A percentile compares a stretch with the other conserved stretches of the same genome.
Evolutionary conservation across 441 rosid species (phyloP).

Genomic region (Erodium texanum): DNA sequence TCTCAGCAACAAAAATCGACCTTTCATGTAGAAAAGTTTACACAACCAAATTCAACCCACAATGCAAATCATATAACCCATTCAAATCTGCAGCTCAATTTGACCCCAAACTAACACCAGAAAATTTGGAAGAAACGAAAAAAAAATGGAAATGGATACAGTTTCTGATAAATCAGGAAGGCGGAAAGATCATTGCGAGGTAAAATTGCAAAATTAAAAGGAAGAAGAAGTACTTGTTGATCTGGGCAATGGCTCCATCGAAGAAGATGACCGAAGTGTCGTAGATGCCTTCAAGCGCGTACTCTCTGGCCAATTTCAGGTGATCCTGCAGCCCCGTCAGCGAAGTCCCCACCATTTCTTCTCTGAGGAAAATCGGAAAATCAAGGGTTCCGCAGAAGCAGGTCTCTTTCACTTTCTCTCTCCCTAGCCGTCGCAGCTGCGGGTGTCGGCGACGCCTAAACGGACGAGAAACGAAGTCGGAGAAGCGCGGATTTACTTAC

Average conservation of each 20-base stretch:
- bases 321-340: conserved; percentile 83
- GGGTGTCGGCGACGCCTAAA: background rate
- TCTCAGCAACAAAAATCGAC: background rate
- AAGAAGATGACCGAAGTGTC: conserved; percentile 96
- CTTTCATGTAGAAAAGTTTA: background rate
- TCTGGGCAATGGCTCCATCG: conserved; percentile 99
- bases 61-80: background rate
- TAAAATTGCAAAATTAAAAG: background rate
- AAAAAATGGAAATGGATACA: background rate
- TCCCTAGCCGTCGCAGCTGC: background rate
- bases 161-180: background rate
- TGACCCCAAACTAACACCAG: background rate
- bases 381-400: conserved; percentile 24
- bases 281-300: conserved; percentile 96
- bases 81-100: background rate
- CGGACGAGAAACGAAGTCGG: background rate
- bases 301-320: conserved; percentile 87
- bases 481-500: background rate
- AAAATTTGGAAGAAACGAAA: background rate
- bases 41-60: background rate
- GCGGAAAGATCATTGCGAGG: background rate
- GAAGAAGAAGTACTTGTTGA: conserved; percentile 59
- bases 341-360: conserved; percentile 53
- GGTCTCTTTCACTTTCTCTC: background rate
- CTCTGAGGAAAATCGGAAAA: conserved; percentile 3